Evolutionary conservation across 352 stramenopile species (phyloP).

Genomic region (Pythium aquatile): DNA sequence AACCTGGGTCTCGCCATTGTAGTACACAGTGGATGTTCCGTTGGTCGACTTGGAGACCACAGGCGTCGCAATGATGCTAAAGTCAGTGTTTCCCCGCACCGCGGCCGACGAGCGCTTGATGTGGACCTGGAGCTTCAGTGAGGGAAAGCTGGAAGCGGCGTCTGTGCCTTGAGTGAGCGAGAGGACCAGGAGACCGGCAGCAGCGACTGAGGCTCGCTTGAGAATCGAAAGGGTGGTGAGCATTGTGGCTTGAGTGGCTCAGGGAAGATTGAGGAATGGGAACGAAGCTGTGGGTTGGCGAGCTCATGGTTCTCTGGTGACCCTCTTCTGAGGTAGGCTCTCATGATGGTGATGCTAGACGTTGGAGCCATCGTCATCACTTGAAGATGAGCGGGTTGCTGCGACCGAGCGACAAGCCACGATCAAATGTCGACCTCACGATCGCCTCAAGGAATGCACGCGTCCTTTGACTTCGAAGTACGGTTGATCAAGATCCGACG

Average conservation of each 20-base stretch:
- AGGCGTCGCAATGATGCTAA: not conserved
- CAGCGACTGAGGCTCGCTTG: not conserved
- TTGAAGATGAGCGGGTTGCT: no score
- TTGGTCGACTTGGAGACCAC: not conserved
- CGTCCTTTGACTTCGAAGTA: no score
- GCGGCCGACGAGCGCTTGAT: not conserved
- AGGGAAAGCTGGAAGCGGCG: not conserved
- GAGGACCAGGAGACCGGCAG: not conserved
- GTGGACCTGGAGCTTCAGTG: not conserved
- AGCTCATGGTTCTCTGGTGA: not conserved
- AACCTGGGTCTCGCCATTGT: constrained; percentile 1
- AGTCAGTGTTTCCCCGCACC: not conserved
- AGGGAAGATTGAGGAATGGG: not conserved
- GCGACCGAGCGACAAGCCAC: no score
- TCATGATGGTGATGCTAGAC: no score
- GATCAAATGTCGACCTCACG: no score
- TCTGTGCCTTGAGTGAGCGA: not conserved
- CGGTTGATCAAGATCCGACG: no score
- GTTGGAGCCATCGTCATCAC: no score
- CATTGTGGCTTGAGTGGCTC: not conserved
- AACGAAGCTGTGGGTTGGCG: no score
- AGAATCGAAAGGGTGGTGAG: not conserved
- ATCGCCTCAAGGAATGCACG: no score
- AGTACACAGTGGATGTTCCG: not conserved
- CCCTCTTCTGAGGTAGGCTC: no score